phyloP scores from a whole-genome alignment of 2,329 filamentous ascomycete species.

The Alternaria novae-zelandiae region DNA sequence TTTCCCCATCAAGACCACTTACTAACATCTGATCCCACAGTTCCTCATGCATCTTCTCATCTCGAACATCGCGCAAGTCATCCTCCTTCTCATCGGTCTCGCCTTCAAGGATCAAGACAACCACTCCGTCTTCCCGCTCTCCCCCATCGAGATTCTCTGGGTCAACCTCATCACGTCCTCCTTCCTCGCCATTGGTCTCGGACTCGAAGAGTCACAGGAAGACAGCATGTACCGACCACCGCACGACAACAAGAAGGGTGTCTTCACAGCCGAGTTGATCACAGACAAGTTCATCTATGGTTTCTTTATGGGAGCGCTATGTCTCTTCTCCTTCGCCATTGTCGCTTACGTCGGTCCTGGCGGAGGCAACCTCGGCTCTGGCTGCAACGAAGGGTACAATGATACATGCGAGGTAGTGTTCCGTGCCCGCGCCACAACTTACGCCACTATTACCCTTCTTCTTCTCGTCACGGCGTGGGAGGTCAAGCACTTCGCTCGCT shows the following conservation, averaged over 20 bases:
- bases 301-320: conserved; percentile 54
- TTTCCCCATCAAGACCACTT: background rate
- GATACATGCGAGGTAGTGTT: conserved; percentile 51
- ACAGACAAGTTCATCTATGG: conserved; percentile 58
- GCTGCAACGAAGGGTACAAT: conserved; percentile 55
- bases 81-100: conserved; percentile 55
- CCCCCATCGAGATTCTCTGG: conserved; percentile 57
- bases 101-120: conserved; percentile 54
- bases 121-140: conserved; percentile 55
- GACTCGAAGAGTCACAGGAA: conserved; percentile 54
- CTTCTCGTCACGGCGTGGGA: conserved; percentile 57
- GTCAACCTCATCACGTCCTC: conserved; percentile 57
- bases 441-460: conserved; percentile 53
- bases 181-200: conserved; percentile 56
- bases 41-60: conserved; percentile 58
- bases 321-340: conserved; percentile 53
- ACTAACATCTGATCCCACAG: background rate
- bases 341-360: conserved; percentile 53
- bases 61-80: conserved; percentile 57
- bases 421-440: conserved; percentile 54
- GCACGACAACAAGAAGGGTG: conserved; percentile 51
- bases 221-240: conserved; percentile 57
- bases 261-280: conserved; percentile 56
- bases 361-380: conserved; percentile 50
- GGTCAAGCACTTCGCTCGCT: conserved; percentile 54